Percentiles rank a stretch among this genome's conserved stretches.
Conservation (phyloP, 176 grass and related monocot species). For the Zea luxurians region DNA sequence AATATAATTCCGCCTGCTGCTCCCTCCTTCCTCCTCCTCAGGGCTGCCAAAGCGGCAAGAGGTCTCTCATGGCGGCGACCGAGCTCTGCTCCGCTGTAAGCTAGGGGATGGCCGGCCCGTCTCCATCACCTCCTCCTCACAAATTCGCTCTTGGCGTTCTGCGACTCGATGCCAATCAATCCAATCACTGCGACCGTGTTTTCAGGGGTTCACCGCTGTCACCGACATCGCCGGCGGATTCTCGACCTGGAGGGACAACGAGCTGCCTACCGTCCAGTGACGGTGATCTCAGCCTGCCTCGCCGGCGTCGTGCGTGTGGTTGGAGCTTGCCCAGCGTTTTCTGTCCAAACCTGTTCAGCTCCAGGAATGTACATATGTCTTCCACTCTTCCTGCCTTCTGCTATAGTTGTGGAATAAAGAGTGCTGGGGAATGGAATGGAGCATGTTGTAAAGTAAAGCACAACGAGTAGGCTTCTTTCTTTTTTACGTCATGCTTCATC, state of each 20-base stretch:
- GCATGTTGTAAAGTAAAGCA: not conserved
- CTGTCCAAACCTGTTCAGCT: not conserved
- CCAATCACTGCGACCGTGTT: not conserved
- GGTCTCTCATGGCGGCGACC: constrained; percentile 74
- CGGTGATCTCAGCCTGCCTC: not conserved
- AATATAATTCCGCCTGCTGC: not conserved
- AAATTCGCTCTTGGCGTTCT: not conserved
- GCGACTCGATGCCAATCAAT: not conserved
- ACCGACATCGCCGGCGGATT: constrained; percentile 80
- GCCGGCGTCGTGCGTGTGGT: not conserved
- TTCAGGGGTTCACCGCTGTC: constrained; percentile 69
- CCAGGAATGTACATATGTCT: not conserved
- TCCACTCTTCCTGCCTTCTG: not conserved
- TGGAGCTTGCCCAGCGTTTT: not conserved
- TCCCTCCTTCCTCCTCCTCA: not conserved
- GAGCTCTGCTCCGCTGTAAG: constrained; percentile 77
- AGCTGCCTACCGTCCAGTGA: not conserved
- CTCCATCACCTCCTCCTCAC: not conserved
- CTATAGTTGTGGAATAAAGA: not conserved
- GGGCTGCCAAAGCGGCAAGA: constrained; percentile 87
- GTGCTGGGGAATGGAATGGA: constrained; percentile 1
- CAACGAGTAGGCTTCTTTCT: not conserved
- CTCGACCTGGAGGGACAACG: constrained; percentile 48
- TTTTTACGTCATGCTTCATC: not conserved
- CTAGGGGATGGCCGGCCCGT: not conserved